Evolutionary conservation across 805 yeast genomes (phyloP).

Genomic region (Metschnikowia arizonensis): DNA sequence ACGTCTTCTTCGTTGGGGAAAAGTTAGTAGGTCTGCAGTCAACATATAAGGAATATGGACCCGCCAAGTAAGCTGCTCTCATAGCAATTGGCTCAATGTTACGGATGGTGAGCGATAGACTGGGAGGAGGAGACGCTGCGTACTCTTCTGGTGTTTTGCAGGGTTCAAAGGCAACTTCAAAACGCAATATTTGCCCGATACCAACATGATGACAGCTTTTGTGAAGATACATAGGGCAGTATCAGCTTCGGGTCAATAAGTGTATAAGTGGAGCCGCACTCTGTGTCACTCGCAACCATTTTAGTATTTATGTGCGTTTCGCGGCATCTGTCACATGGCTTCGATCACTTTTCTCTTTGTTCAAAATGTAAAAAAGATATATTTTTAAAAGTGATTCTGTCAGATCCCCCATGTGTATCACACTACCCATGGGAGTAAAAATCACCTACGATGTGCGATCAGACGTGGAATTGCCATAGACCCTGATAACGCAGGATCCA

Average conservation of each 20-base stretch:
- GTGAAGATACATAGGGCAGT: conserved; percentile 9
- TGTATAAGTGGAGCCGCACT: not conserved
- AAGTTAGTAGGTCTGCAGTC: conserved; percentile 73
- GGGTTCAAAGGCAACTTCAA: conserved; percentile 15
- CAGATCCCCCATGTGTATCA: too few relatives aligned
- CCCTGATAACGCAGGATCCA: too few relatives aligned
- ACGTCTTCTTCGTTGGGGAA: conserved; percentile 47
- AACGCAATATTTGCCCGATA: conserved; percentile 17
- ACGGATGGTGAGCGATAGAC: conserved; percentile 54
- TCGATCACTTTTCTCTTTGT: not conserved
- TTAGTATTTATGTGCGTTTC: not conserved
- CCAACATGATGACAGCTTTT: conserved; percentile 13
- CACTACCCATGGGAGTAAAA: too few relatives aligned
- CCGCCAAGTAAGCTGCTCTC: conserved; percentile 81
- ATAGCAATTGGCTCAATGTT: conserved; percentile 70
- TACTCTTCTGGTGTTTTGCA: conserved; percentile 15
- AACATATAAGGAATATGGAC: conserved; percentile 82
- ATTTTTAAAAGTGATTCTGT: too few relatives aligned
- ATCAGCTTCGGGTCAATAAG: not conserved
- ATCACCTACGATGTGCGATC: too few relatives aligned
- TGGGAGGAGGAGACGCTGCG: conserved; percentile 20
- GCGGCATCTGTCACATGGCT: conserved; percentile 1
- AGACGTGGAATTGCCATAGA: too few relatives aligned
- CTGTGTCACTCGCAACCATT: conserved; percentile 3
- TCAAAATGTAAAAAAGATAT: too few relatives aligned